Conservation (phyloP, 129 eudicot species). For the Tanacetum coccineum region DNA sequence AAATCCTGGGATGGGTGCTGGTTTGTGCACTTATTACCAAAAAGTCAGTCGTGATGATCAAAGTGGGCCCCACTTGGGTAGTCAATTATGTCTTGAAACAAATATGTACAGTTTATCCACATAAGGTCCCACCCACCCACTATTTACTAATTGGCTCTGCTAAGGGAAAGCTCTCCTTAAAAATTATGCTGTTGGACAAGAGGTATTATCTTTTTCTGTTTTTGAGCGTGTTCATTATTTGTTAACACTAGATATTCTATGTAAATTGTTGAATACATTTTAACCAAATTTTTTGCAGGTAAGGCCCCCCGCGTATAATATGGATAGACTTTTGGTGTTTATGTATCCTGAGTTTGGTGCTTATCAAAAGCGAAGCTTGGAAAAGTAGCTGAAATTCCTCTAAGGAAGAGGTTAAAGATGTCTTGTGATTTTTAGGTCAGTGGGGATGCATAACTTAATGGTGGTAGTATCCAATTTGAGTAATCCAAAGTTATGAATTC, state of each 20-base stretch:
- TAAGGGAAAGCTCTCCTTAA: constrained; percentile 88
- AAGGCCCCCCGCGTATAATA: constrained; percentile 73
- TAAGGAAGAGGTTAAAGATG: constrained; percentile 71
- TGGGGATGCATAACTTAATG: neutral
- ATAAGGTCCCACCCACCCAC: constrained; percentile 80
- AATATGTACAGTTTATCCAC: constrained; percentile 90
- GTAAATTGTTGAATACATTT: constrained; percentile 15
- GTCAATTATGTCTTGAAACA: constrained; percentile 87
- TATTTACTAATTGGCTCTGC: constrained; percentile 88
- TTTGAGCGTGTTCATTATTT: neutral
- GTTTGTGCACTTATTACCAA: constrained; percentile 93
- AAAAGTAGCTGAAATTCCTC: constrained; percentile 56
- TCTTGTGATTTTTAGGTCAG: constrained; percentile 88
- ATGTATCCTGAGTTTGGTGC: constrained; percentile 88
- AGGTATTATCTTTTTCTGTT: constrained; percentile 41
- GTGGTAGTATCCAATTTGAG: neutral
- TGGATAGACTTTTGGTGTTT: constrained; percentile 79
- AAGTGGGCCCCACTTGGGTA: constrained; percentile 58
- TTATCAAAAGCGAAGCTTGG: constrained; percentile 74
- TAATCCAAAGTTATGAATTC: constrained; percentile 6
- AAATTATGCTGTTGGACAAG: constrained; percentile 94
- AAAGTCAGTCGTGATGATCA: constrained; percentile 82
- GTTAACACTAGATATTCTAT: neutral
- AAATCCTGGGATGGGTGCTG: constrained; percentile 95
- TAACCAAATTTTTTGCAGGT: constrained; percentile 41